phyloP scores from a whole-genome alignment of 345 rosid genomes.

The Pelargonium nanum region DNA sequence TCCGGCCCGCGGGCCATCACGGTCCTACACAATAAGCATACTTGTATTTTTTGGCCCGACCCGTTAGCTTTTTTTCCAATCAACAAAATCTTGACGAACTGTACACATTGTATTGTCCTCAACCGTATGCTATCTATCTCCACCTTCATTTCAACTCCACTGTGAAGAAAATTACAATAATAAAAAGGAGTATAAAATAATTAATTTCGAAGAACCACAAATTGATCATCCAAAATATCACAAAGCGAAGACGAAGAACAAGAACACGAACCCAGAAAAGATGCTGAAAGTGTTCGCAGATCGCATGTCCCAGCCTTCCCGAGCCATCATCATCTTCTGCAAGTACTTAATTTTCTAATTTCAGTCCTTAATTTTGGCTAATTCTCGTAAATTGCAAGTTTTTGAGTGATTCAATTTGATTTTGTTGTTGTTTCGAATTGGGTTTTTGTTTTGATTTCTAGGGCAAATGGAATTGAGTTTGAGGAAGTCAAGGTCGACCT shows the following conservation, averaged over 20 bases:
- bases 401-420: not conserved
- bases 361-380: not conserved
- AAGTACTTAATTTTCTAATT: conserved; percentile 34
- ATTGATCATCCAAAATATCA: too few species aligned
- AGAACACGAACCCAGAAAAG: conserved; percentile 22
- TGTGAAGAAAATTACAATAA: too few species aligned
- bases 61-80: too few species aligned
- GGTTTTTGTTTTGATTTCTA: conserved; percentile 4
- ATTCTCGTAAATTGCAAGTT: not conserved
- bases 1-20: too few species aligned
- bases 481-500: conserved; percentile 55
- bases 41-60: too few species aligned
- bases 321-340: conserved; percentile 82
- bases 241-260: not conserved
- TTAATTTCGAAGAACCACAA: too few species aligned
- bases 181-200: too few species aligned
- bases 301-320: conserved; percentile 74
- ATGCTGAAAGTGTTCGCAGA: conserved; percentile 63
- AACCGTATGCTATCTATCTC: too few species aligned
- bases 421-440: not conserved
- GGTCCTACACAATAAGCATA: too few species aligned
- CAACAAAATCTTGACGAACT: too few species aligned
- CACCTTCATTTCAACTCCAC: too few species aligned
- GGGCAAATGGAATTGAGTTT: conserved; percentile 62
- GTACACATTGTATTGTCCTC: too few species aligned